phyloP scores from a whole-genome alignment of 805 yeast species.

The Dipodascus geniculatus region DNA sequence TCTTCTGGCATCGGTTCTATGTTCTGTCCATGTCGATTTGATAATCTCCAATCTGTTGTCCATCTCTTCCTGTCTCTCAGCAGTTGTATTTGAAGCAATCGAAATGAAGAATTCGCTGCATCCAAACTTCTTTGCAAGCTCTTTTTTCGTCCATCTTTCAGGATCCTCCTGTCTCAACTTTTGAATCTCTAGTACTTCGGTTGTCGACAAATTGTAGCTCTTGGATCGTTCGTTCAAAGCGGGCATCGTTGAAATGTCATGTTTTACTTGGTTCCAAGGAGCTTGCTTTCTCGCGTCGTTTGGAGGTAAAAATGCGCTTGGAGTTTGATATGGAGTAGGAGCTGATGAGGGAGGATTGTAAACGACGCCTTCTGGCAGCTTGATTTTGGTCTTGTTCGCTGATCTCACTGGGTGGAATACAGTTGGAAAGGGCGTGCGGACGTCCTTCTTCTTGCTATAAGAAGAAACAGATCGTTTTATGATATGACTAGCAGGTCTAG shows the following conservation, averaged over 20 bases:
- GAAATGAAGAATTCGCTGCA: constrained; percentile 44
- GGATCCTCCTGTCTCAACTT: constrained; percentile 48
- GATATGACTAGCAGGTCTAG: not conserved
- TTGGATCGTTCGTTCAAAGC: constrained; percentile 25
- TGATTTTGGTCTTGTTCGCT: constrained; percentile 50
- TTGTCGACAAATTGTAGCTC: constrained; percentile 44
- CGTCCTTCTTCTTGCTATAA: not conserved
- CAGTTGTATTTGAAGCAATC: constrained; percentile 32
- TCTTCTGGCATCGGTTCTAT: constrained; percentile 36
- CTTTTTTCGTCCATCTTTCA: constrained; percentile 46
- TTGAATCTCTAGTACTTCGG: constrained; percentile 45
- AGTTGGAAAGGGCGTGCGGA: constrained; percentile 35
- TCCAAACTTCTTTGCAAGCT: constrained; percentile 46
- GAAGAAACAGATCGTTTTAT: not conserved
- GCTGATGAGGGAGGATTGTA: constrained; percentile 57
- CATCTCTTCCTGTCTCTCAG: constrained; percentile 35
- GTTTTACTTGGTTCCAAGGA: not conserved
- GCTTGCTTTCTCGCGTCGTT: constrained; percentile 42
- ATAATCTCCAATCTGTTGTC: constrained; percentile 33
- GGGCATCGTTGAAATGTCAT: constrained; percentile 7
- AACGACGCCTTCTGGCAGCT: constrained; percentile 47
- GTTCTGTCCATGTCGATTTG: constrained; percentile 38
- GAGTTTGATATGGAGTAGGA: constrained; percentile 45
- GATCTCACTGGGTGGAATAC: constrained; percentile 52
- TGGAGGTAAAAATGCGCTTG: constrained; percentile 55